phyloP scores from a whole-genome alignment of 768 basidiomycete species.

The Pholiota conissans region DNA sequence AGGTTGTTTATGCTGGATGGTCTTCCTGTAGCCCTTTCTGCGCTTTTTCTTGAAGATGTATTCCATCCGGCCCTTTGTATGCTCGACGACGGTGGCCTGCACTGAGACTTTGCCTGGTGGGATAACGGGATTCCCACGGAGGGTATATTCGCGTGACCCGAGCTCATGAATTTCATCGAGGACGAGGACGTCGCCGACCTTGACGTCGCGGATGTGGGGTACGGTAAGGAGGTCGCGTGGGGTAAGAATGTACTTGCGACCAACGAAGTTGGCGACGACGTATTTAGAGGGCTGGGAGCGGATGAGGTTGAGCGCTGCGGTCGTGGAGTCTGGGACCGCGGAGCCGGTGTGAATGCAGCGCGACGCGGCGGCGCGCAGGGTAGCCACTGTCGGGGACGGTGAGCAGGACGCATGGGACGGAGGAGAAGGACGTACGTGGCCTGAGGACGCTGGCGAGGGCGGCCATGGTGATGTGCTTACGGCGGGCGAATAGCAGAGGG shows the following conservation, averaged over 20 bases:
- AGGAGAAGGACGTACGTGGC: constrained; percentile 25
- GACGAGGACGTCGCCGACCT: constrained; percentile 81
- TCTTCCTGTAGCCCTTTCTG: constrained; percentile 97
- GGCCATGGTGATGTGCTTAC: constrained; percentile 22
- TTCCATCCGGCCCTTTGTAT: constrained; percentile 94
- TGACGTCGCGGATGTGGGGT: constrained; percentile 82
- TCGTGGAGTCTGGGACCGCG: constrained; percentile 35
- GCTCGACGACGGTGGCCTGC: constrained; percentile 92
- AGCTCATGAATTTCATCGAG: constrained; percentile 91
- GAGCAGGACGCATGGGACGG: background rate
- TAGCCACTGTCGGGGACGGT: background rate
- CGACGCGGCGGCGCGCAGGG: constrained; percentile 9
- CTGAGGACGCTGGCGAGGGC: constrained; percentile 29
- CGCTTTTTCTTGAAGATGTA: constrained; percentile 94
- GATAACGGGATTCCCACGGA: constrained; percentile 77
- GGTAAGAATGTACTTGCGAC: constrained; percentile 86
- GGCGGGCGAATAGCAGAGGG: constrained; percentile 8
- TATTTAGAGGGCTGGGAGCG: constrained; percentile 93
- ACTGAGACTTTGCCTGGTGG: constrained; percentile 68
- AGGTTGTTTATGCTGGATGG: constrained; percentile 89
- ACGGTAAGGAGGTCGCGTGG: constrained; percentile 93
- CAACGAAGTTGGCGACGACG: constrained; percentile 84
- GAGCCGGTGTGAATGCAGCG: constrained; percentile 14
- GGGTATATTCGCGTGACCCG: constrained; percentile 92
- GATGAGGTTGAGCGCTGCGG: constrained; percentile 75